Evolutionary conservation across 768 basidiomycete species (phyloP), one percentile per base, ranked within the genome.

Genomic region (Podaxis rugospora): DNA sequence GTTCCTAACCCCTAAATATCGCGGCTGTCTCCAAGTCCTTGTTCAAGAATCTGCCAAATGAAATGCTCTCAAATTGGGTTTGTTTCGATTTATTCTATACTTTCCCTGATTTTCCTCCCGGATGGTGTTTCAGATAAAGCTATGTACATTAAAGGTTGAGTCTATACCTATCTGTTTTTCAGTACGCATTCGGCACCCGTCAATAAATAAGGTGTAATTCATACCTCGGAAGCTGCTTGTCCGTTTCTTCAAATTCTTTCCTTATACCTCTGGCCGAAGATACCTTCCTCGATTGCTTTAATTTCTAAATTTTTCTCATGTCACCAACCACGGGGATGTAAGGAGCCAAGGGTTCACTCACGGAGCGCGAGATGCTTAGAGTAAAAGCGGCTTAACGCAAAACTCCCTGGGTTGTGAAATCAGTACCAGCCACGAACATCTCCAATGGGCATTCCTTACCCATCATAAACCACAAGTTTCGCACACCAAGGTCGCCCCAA

Each of bases 401-500:
- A 44, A 6, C 42, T 44, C 42, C 42, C 42, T 44, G 42, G n/a
- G 18, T 16, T 3, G n/a, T 6, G 3, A 9, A 44, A 18, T 44
- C n/a, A 44, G 42, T 16, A 44, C 16, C 2, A n/a, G n/a, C n/a
- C n/a, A n/a, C 0, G 16, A 7, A 18, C 16, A 9, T 44, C 16
- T 44, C n/a, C 32, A 32, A 9, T 32, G 42, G 18, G 16, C 1
- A 44, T 14, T 18, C 18, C 66, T 39, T 63, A 79, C 84, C 87
- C 65, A 83, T 76, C 79, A 86, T 83, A 65, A 74, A 80, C 83
- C 86, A 89, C 28, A 85, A 57, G 37, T 80, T 79, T 14, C 74
- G 75, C 2, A 82, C 70, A 18, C 86, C 86, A 18, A 82, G 64
- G 57, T 82, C 79, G 7, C 80, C 74, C 74, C 76, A 83, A 9